Percentiles rank a stretch among this genome's conserved stretches.
Evolutionary conservation across 495 filamentous ascomycete genomes (phyloP).

Genomic region (Hypoxylon subgilvum): DNA sequence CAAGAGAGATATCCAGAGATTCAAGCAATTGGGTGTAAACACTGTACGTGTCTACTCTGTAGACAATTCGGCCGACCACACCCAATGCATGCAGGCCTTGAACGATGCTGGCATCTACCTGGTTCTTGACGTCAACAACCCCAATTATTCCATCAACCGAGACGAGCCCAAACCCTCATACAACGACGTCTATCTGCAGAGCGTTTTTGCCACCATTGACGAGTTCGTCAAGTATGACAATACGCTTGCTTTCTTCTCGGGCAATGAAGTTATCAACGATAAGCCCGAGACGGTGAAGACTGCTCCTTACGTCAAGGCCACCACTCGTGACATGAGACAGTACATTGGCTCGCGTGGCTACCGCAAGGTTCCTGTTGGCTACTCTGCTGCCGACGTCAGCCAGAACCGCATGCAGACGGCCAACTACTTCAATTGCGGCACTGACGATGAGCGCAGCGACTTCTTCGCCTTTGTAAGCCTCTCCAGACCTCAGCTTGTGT

Average conservation of each 20-base stretch:
- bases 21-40: conserved; percentile 87
- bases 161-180: conserved; percentile 77
- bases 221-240: conserved; percentile 86
- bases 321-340: conserved; percentile 87
- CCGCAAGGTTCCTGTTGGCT: conserved; percentile 86
- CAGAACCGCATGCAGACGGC: conserved; percentile 89
- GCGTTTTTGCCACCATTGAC: conserved; percentile 91
- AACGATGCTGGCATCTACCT: conserved; percentile 89
- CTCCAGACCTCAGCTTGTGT: background rate
- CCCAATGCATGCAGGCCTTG: conserved; percentile 81
- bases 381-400: conserved; percentile 86
- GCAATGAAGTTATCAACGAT: conserved; percentile 95
- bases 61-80: conserved; percentile 84
- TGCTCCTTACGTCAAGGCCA: conserved; percentile 91
- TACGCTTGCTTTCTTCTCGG: conserved; percentile 93
- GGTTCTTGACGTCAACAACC: conserved; percentile 75
- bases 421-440: conserved; percentile 92
- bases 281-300: conserved; percentile 68
- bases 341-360: conserved; percentile 79
- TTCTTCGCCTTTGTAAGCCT: conserved; percentile 83
- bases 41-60: conserved; percentile 92
- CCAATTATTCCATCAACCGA: conserved; percentile 78
- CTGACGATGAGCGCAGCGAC: conserved; percentile 82
- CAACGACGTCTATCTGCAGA: conserved; percentile 90
- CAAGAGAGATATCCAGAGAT: conserved; percentile 81